Evolutionary conservation across 108 stramenopile genomes (phyloP).

Genomic region (Asterionellopsis glacialis): DNA sequence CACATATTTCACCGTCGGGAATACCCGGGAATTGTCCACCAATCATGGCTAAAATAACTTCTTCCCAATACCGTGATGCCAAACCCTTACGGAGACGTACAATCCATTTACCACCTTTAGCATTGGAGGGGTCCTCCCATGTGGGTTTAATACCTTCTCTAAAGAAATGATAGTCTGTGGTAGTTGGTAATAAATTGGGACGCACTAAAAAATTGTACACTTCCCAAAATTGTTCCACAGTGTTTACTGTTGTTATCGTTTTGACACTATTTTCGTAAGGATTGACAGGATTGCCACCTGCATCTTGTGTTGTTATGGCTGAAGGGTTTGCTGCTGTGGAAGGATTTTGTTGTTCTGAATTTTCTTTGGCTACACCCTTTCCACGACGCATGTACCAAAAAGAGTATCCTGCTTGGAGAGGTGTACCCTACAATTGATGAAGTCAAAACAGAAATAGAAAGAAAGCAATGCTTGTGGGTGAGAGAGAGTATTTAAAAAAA

Average conservation of each 20-base stretch:
- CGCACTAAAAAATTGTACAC: conserved; percentile 87
- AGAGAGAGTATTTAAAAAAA: too few species aligned
- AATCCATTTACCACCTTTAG: conserved; percentile 93
- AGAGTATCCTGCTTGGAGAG: conserved; percentile 37
- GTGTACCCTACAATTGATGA: conserved; percentile 14
- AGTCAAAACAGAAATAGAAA: neutral
- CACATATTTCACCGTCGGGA: conserved; percentile 88
- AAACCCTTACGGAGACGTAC: conserved; percentile 84
- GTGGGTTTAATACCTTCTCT: conserved; percentile 93
- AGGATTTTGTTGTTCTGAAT: conserved; percentile 9
- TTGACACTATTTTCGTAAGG: conserved; percentile 86
- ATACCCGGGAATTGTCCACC: conserved; percentile 86
- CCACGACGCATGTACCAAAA: conserved; percentile 80
- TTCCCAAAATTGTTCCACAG: conserved; percentile 92
- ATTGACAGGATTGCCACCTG: conserved; percentile 12
- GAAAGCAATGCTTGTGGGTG: too few species aligned
- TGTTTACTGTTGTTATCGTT: conserved; percentile 72
- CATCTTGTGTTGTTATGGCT: neutral
- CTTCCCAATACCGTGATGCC: conserved; percentile 90
- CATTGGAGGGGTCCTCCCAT: conserved; percentile 93
- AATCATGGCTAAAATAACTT: conserved; percentile 88
- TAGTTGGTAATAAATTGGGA: conserved; percentile 73
- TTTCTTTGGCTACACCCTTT: conserved; percentile 25
- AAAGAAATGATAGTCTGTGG: conserved; percentile 93
- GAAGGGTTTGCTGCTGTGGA: neutral